Conservation (phyloP, 768 basidiomycete species). For the Kwoniella mangroviensis region DNA sequence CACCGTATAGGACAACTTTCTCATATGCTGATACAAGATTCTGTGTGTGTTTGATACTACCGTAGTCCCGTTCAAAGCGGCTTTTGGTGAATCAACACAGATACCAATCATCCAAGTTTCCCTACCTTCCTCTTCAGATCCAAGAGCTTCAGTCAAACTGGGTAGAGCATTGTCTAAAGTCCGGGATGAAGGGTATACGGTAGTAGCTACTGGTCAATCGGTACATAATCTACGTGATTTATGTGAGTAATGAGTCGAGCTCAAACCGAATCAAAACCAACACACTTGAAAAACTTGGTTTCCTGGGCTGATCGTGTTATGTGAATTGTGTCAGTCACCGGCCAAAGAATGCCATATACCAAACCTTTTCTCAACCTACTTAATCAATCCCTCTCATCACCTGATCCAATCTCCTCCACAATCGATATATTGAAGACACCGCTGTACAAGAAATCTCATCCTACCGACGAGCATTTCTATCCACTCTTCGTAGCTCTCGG, state of each 20-base stretch:
- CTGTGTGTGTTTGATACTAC: background rate
- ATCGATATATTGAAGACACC: slow-evolving; percentile 64
- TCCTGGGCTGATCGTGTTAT: background rate
- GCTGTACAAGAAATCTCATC: slow-evolving; percentile 72
- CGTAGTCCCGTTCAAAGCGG: slow-evolving; percentile 44
- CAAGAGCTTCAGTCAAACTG: slow-evolving; percentile 36
- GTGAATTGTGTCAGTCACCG: slow-evolving; percentile 31
- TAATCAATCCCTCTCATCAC: slow-evolving; percentile 22
- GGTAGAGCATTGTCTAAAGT: slow-evolving; percentile 42
- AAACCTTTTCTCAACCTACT: slow-evolving; percentile 35
- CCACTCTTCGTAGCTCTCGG: slow-evolving; percentile 78
- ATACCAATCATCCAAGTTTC: slow-evolving; percentile 50
- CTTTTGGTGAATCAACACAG: slow-evolving; percentile 31
- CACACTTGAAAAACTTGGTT: background rate
- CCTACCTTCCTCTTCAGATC: slow-evolving; percentile 39
- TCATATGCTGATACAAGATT: background rate
- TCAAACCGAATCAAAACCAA: background rate
- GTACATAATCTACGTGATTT: slow-evolving; percentile 54
- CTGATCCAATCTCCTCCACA: slow-evolving; percentile 18
- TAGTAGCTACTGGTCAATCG: slow-evolving; percentile 50
- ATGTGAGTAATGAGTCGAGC: slow-evolving; percentile 28
- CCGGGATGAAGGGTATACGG: slow-evolving; percentile 47
- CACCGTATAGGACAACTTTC: background rate
- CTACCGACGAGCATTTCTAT: slow-evolving; percentile 79
- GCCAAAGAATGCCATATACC: slow-evolving; percentile 30